These are phyloP conservation scores for Colletotrichum brevisporum DNA, from an alignment of 2,329 filamentous ascomycete genomes.

Conservation along the genomic window DNA sequence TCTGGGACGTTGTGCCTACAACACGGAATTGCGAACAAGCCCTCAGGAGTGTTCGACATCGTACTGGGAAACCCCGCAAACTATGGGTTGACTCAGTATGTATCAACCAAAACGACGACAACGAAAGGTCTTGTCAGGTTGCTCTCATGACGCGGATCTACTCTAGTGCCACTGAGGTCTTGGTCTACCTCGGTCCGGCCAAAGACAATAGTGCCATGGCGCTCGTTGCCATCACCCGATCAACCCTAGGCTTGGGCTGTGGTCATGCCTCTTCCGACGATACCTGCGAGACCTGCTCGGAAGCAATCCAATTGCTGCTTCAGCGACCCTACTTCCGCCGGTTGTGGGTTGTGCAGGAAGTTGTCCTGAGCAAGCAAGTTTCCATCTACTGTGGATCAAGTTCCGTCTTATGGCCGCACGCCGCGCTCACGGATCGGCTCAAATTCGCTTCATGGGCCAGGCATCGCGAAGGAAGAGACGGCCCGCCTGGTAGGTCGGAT, in stretches of 20 bases:
- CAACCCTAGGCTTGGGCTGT: not conserved
- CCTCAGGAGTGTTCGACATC: not conserved
- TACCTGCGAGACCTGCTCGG: not conserved
- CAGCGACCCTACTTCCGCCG: not conserved
- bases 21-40: not conserved
- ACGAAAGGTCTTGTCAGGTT: constrained; percentile 27
- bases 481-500: not conserved
- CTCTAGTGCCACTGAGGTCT: constrained; percentile 1
- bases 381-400: not conserved
- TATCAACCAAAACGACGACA: constrained; percentile 18
- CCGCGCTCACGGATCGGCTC: not conserved
- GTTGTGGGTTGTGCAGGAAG: constrained; percentile 11
- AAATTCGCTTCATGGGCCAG: not conserved
- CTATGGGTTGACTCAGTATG: constrained; percentile 4
- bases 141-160: constrained; percentile 32
- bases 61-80: not conserved
- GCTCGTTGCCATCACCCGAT: not conserved
- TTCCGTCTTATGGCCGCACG: not conserved
- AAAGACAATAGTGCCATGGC: not conserved
- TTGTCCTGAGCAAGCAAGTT: not conserved
- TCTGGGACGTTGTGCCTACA: not conserved
- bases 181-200: not conserved
- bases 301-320: not conserved
- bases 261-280: not conserved
- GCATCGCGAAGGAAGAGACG: not conserved